Base-by-base conservation (phyloP, 2,329 filamentous ascomycete genomes). In the Neopestalotiopsis clavispora region DNA sequence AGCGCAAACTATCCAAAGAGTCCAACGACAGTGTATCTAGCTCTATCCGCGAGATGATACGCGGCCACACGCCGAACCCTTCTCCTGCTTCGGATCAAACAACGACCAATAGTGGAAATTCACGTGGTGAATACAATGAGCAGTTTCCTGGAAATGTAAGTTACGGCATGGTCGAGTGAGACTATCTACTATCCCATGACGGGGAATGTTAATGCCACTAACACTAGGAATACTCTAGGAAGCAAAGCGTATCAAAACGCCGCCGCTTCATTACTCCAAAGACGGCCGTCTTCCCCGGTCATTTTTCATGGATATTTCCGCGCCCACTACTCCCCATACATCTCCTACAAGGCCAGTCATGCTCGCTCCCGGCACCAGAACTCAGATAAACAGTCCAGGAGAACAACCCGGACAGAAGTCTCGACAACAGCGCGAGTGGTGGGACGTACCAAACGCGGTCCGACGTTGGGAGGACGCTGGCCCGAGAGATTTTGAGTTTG, bases 161-260 rank as follows among this genome's bases (percentile, higher is more conserved):
- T 76, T 3, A 32, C 42, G 14, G 23, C 28, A 32, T 14, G 17
- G 23, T 28, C 28, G 3, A 6, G 17, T 3, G 13, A 10, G 13
- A 14, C 57, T 4, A 59, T 59, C 23, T 28, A 59, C 10, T 3
- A 32, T 6, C 5, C 6, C 7, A 28, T 30, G 17, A 59, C 23
- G 30, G 13, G 30, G 34, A 7, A 12, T 28, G 30, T n/a, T 5
- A 13, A 17, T 32, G 12, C n/a, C 10, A 28, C 23, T 59, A 59
- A 34, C 30, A 10, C 23, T 34, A 14, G 30, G 52, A 30, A 20
- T 30, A 45, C 20, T 17, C 23, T 63, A 87, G 85, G 85, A 87
- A 77, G 85, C 85, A 4, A 80, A 76, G n/a, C 80, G 85, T 4
- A 75, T 87, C 13, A 80, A 79, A 64, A 86, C 85, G 2, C 85